phyloP scores from a whole-genome alignment of 768 basidiomycete species.

The Panaeolus papilionaceus region DNA sequence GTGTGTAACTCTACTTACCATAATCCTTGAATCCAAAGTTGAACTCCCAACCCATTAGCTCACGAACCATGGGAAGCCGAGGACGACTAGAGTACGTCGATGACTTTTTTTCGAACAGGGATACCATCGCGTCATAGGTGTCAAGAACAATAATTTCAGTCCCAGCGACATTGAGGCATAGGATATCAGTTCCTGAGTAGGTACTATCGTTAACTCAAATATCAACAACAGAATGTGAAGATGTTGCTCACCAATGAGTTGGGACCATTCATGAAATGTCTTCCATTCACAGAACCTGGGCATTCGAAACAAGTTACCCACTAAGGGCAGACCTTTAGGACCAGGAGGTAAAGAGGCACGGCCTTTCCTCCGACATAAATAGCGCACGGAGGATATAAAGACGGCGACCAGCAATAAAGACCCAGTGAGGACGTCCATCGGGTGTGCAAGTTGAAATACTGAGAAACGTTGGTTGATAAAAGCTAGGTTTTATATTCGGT shows the following conservation, averaged over 20 bases:
- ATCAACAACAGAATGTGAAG: neutral
- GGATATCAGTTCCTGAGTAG: slow-evolving; percentile 34
- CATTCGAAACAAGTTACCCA: slow-evolving; percentile 48
- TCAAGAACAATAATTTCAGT: slow-evolving; percentile 39
- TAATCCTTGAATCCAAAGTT: slow-evolving; percentile 29
- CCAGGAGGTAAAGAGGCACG: slow-evolving; percentile 41
- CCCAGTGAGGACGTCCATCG: no score
- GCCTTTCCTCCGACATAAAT: neutral
- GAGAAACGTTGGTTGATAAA: no score
- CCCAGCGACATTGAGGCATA: slow-evolving; percentile 36
- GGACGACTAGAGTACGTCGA: slow-evolving; percentile 36
- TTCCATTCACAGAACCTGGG: slow-evolving; percentile 43
- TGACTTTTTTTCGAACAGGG: slow-evolving; percentile 50
- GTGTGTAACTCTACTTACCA: slow-evolving; percentile 18
- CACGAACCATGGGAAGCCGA: slow-evolving; percentile 31
- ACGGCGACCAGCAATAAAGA: neutral
- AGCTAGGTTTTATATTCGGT: no score
- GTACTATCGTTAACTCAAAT: neutral
- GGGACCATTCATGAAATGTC: slow-evolving; percentile 26
- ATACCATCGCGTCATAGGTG: slow-evolving; percentile 41
- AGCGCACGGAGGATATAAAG: neutral
- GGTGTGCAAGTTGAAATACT: no score
- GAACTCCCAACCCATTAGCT: slow-evolving; percentile 33
- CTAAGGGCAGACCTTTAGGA: slow-evolving; percentile 42
- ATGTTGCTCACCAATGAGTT: neutral